Conservation (phyloP, 208 protist species). For the Tritrichomonas foetus region DNA sequence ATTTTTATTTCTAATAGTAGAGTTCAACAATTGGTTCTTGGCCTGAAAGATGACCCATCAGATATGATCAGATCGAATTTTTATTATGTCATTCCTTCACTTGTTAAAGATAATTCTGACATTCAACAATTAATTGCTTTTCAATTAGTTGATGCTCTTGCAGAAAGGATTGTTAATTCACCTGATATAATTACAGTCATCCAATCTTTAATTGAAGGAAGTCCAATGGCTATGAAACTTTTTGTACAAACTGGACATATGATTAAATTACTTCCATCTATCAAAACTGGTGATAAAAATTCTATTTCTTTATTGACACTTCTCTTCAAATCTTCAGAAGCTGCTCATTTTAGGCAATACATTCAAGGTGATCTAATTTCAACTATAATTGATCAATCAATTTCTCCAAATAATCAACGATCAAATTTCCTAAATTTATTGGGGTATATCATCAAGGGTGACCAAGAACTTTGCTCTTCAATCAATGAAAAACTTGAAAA, state of each 20-base stretch:
- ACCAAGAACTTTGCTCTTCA: not conserved
- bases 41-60: not conserved
- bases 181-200: not conserved
- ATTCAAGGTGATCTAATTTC: not conserved
- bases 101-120: not conserved
- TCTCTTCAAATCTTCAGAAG: not conserved
- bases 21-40: not conserved
- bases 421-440: not conserved
- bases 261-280: not conserved
- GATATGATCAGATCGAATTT: not conserved
- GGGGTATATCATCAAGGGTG: not conserved
- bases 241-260: not conserved
- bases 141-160: not conserved
- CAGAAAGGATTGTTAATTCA: not conserved
- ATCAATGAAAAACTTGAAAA: not conserved
- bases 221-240: not conserved
- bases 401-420: not conserved
- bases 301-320: not conserved
- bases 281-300: not conserved
- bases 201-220: not conserved
- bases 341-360: not conserved
- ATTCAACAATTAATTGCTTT: not conserved
- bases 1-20: not conserved
- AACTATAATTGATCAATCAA: not conserved
- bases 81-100: not conserved